Evolutionary conservation across 208 protist species (phyloP).

Genomic region (Leishmania aethiopica): DNA sequence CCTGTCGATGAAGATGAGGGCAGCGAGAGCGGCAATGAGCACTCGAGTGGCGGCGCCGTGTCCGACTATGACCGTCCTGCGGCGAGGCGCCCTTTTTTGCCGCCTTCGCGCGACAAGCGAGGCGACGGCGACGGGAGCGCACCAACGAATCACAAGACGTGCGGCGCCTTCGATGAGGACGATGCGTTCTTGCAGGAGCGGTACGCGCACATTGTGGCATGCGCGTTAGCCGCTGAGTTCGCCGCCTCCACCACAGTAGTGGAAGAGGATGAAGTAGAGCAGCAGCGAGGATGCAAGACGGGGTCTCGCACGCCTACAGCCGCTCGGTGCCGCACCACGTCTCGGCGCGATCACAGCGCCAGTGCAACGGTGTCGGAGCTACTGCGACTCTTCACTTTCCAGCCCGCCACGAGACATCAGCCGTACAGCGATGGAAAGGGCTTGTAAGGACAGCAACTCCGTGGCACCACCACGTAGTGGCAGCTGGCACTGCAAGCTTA

Average conservation of each 20-base stretch:
- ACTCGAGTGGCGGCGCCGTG: neutral
- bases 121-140: neutral
- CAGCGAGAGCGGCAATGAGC: constrained; percentile 1
- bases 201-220: constrained; percentile 22
- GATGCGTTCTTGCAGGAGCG: constrained; percentile 2
- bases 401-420: neutral
- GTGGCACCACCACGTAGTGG: neutral
- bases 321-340: neutral
- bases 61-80: neutral
- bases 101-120: neutral
- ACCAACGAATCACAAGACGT: neutral
- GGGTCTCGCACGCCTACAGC: neutral
- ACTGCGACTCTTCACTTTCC: constrained; percentile 26
- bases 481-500: neutral
- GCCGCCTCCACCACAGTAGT: neutral
- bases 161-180: neutral
- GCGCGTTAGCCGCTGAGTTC: constrained; percentile 13
- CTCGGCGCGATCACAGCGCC: constrained; percentile 15
- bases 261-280: no score
- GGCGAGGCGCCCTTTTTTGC: neutral
- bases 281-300: neutral
- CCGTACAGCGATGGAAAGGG: neutral
- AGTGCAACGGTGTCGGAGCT: constrained; percentile 31
- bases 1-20: neutral
- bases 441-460: neutral